Base-by-base conservation (phyloP, 768 basidiomycete genomes). In the Tulasnella sp. region DNA sequence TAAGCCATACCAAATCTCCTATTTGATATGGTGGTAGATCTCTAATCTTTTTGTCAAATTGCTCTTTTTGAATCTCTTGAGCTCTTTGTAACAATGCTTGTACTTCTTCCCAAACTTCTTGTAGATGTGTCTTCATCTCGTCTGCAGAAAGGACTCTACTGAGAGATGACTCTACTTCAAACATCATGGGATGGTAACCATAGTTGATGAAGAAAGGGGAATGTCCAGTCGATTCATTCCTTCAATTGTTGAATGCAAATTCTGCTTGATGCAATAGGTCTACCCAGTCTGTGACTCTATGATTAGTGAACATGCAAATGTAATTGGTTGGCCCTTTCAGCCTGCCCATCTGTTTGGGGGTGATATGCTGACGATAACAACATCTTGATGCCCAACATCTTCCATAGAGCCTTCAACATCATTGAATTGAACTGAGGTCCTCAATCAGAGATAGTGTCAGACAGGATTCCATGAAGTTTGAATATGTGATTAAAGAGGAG, bases 311-410 rank as follows among this genome's bases (percentile, higher is more conserved):
- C 9, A 48, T 6, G 15, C 4, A 46, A 32, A 53, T 44, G 37
- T 44, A 50, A 15, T 29, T 49, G 43, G 44, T 50, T 53, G 6
- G 33, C 3, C 24, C 51, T 16, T 40, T 53, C 29, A 19, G 51
- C 32, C 19, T 50, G 45, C 27, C 51, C 51, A 48, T 53, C 27
- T 15, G 45, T 51, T 27, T 49, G 45, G 9, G 51, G 51, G 20
- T 49, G 45, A 50, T 50, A 50, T 9, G 48, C 37, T 5, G 48
- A 40, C 12, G 31, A 48, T 12, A 28, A 19, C 9, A 28, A 22
- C 7, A 22, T 19, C 19, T 39, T 40, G 37, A 39, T 45, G 12
- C 19, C n/a, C 29, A 40, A 27, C 4, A 32, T 13, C 19, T 5
- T n/a, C 45, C 47, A 50, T 15, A 48, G 25, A 27, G 13, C 10